Conservation (phyloP, 2,329 filamentous ascomycete species). For the Coniochaeta prunicola region DNA sequence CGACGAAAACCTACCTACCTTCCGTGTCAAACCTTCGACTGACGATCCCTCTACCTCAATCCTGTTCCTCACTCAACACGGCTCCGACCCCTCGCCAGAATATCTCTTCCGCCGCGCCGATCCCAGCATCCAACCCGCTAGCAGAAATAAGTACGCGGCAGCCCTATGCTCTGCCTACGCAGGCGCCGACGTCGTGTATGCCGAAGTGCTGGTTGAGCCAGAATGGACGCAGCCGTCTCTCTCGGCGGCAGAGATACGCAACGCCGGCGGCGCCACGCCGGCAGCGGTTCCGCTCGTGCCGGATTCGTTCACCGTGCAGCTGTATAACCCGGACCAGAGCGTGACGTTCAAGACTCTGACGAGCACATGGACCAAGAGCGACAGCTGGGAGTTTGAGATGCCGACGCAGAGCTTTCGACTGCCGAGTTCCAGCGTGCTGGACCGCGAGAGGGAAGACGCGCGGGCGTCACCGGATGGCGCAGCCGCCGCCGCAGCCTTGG, state of each 20-base stretch:
- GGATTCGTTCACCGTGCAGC: conserved; percentile 71
- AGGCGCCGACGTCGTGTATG: conserved; percentile 75
- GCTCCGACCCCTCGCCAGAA: conserved; percentile 69
- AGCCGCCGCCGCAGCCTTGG: conserved; percentile 24
- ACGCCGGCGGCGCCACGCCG: conserved; percentile 34
- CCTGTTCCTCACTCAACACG: conserved; percentile 60
- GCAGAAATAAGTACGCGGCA: conserved; percentile 78
- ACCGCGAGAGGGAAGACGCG: conserved; percentile 57
- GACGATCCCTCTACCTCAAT: conserved; percentile 49
- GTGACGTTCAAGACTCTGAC: conserved; percentile 63
- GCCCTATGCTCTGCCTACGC: conserved; percentile 72
- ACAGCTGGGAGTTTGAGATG: conserved; percentile 88
- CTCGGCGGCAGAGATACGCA: conserved; percentile 71
- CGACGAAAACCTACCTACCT: conserved; percentile 86
- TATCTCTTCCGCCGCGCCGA: conserved; percentile 77
- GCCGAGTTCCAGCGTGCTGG: conserved; percentile 71
- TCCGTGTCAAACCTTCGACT: conserved; percentile 44
- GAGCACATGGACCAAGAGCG: conserved; percentile 71
- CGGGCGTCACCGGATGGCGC: background rate
- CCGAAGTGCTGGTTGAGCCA: conserved; percentile 75
- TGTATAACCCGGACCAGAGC: conserved; percentile 91
- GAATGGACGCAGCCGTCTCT: conserved; percentile 80
- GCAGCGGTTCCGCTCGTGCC: conserved; percentile 66
- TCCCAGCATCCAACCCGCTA: conserved; percentile 54
- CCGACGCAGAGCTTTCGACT: conserved; percentile 77